Evolutionary conservation across 2,329 filamentous ascomycete species (phyloP).

Genomic region (Zasmidium angulare): DNA sequence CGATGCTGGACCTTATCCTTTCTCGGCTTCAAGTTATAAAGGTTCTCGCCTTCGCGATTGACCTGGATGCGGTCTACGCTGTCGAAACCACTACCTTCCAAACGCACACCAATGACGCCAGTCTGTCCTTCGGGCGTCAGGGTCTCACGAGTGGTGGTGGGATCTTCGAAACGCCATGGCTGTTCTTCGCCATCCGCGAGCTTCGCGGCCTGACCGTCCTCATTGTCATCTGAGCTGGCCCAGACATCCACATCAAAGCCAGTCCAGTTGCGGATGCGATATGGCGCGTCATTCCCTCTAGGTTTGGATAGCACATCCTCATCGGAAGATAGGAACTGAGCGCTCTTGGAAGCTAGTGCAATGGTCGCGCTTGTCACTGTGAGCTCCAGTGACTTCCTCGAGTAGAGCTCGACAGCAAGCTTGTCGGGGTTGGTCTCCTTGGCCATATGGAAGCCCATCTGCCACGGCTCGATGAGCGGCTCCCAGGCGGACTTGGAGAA

Average conservation of each 20-base stretch:
- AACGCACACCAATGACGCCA: conserved; percentile 74
- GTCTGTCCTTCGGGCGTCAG: conserved; percentile 79
- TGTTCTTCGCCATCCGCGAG: conserved; percentile 86
- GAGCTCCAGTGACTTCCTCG: conserved; percentile 85
- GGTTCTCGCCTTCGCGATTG: conserved; percentile 87
- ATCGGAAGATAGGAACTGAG: conserved; percentile 82
- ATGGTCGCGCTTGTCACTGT: conserved; percentile 93
- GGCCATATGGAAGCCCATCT: conserved; percentile 84
- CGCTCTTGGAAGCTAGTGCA: conserved; percentile 86
- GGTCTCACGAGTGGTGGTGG: conserved; percentile 93
- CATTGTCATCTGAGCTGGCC: conserved; percentile 68
- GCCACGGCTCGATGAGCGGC: conserved; percentile 92
- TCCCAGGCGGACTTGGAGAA: conserved; percentile 99
- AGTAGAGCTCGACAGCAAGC: conserved; percentile 80
- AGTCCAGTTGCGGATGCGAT: conserved; percentile 91
- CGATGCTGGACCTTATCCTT: conserved; percentile 83
- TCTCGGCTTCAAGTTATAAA: conserved; percentile 87
- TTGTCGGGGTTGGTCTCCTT: conserved; percentile 73
- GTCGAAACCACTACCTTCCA: conserved; percentile 94
- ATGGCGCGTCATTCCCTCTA: conserved; percentile 85
- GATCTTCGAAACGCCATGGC: conserved; percentile 96
- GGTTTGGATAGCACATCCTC: conserved; percentile 94
- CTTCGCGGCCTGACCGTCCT: conserved; percentile 70
- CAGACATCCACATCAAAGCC: conserved; percentile 87
- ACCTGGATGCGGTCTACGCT: conserved; percentile 83